phyloP scores from a whole-genome alignment of 2,329 filamentous ascomycete genomes.

The Elsinoe necatrix region DNA sequence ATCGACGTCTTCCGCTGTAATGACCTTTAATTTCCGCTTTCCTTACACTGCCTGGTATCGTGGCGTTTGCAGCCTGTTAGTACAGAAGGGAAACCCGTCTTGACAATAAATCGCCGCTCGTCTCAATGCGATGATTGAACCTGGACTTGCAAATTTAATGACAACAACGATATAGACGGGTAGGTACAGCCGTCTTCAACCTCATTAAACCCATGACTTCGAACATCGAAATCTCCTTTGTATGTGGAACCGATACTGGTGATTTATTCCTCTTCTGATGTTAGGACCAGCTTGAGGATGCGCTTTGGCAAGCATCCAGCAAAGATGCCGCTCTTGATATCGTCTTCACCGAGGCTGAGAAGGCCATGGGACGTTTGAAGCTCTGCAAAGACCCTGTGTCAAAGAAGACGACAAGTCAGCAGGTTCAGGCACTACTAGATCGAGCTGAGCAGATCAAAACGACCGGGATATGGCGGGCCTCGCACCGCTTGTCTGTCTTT shows the following conservation, averaged over 20 bases:
- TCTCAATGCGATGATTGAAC: too few relatives aligned
- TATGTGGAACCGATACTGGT: background rate
- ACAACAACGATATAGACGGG: background rate
- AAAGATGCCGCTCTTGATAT: conserved; percentile 61
- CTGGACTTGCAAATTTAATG: background rate
- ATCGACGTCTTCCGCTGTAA: background rate
- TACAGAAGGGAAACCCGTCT: too few relatives aligned
- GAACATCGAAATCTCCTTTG: background rate
- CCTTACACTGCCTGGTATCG: background rate
- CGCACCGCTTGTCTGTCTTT: background rate
- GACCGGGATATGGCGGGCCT: conserved; percentile 24
- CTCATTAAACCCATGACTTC: background rate
- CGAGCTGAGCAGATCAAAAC: conserved; percentile 68
- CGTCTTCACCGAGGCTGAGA: conserved; percentile 68
- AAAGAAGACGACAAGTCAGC: conserved; percentile 48
- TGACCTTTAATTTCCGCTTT: background rate
- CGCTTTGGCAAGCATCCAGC: conserved; percentile 33
- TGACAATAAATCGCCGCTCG: too few relatives aligned
- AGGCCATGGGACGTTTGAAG: conserved; percentile 68
- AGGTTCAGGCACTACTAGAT: conserved; percentile 57
- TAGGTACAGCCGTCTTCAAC: background rate
- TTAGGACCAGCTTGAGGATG: conserved; percentile 9
- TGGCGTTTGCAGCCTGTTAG: too few relatives aligned
- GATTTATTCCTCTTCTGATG: background rate
- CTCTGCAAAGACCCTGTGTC: conserved; percentile 46